Base-by-base conservation (phyloP, 2,329 filamentous ascomycete genomes). In the Penicillium sumatraense region DNA sequence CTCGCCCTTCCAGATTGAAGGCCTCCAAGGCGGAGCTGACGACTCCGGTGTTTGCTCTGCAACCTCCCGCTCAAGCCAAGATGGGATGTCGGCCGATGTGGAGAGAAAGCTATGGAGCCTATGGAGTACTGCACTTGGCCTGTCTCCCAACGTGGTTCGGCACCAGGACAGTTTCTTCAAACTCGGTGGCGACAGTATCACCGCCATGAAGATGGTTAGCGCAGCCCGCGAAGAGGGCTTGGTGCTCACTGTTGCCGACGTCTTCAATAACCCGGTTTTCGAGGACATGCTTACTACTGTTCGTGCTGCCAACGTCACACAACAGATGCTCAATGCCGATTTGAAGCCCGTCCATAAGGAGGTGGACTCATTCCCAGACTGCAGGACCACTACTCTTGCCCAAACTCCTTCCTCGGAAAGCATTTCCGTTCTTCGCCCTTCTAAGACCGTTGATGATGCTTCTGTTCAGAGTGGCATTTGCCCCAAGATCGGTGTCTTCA, bases 381-480 rank as follows among this genome's bases (percentile, higher is more conserved):
- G 56, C 41, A 59, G 56, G 2, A 54, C 56, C 1, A 54, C 57
- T 0, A 61, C 57, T 2, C 21, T 66, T 16, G 54, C 49, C 2
- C 57, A 45, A 3, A 64, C 53, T 23, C 62, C 62, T 1, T 66
- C 62, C 1, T 57, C 60, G 10, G 63, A 66, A 53, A 72, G 52
- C 18, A 64, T 70, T 9, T 62, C 68, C 18, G 44, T 69, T 6
- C 52, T 70, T 18, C 59, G 55, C n/a, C 61, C 69, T 11, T 57
- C 56, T 5, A 58, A 50, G 23, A 54, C 62, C 13, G 51, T 71
- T 7, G 69, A 70, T 41, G 65, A 67, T 35, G 60, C 56, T 3
- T 82, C 84, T 47, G 66, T 84, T 10, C 71, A 78, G 4, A 72
- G 77, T n/a, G 69, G 71, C 1, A 78, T 88, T 26, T 77, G 75